Evolutionary conservation across 148 eudicot genomes (phyloP).

Genomic region (Rhododendron griersonianum): DNA sequence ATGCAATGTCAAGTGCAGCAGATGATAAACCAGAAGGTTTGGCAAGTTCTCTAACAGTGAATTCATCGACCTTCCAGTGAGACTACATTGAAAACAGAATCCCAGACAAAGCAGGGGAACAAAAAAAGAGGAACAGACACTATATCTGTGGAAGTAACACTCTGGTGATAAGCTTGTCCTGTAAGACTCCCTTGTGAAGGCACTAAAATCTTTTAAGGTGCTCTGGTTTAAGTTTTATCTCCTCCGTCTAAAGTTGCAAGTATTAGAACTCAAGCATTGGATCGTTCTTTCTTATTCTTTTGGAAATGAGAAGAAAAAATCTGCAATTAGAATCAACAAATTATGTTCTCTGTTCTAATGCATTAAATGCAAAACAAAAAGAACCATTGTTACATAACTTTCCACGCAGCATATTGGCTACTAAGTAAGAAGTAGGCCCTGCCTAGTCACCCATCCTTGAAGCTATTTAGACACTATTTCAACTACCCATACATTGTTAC

Average conservation of each 20-base stretch:
- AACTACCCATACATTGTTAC: background rate
- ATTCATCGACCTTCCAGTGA: background rate
- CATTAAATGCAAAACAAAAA: background rate
- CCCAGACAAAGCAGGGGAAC: background rate
- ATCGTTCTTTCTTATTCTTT: background rate
- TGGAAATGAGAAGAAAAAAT: background rate
- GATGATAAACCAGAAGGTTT: background rate
- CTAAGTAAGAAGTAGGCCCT: background rate
- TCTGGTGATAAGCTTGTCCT: background rate
- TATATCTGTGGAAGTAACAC: background rate
- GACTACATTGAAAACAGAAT: background rate
- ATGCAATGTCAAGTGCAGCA: background rate
- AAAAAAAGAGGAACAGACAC: background rate
- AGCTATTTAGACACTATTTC: background rate
- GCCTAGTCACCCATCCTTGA: background rate
- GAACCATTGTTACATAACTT: background rate
- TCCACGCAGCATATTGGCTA: background rate
- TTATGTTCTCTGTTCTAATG: background rate
- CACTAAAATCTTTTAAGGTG: background rate
- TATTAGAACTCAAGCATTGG: background rate
- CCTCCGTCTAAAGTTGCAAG: background rate
- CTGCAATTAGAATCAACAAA: background rate
- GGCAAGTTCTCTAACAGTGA: background rate
- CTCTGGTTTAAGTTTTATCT: background rate
- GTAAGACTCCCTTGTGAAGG: background rate